Evolutionary conservation across 2,329 filamentous ascomycete species (phyloP), one percentile per base, ranked within the genome.

Genomic region (Chaetomium globosum): DNA sequence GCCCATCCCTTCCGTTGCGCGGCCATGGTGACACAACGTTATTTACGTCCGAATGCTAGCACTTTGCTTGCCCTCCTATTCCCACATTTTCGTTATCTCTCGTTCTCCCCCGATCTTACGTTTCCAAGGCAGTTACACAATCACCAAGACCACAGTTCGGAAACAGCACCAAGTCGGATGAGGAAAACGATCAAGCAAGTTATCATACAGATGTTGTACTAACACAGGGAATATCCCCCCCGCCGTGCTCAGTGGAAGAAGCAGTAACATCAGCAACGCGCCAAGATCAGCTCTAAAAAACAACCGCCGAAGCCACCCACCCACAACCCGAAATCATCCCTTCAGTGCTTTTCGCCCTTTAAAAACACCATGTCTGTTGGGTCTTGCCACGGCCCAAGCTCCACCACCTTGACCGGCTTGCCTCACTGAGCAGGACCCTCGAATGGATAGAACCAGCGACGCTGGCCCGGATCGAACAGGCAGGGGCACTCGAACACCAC

Each of bases 401-500:
- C 65, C 48, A 64, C 26, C 57, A 49, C 53, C 28, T 49, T 62
- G 33, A 62, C 59, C 12, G 33, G 59, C 43, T 53, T 36, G 7
- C 43, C 55, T n/a, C 48, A 26, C 39, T 48, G 51, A 46, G 16
- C 10, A 13, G 51, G 58, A 23, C 46, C 28, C 31, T 59, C 23
- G 36, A 55, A 46, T 30, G 69, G 71, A 49, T 68, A 63, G 59
- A 61, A 70, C 68, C 68, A 71, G 33, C 66, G 63, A 26, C 28
- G 26, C 28, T 56, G 48, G 13, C 26, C 1, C 1, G 70, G 68
- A 59, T 72, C 67, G 39, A 65, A 67, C 43, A 72, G 65, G 52
- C 58, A 73, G 28, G 66, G 63, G n/a, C 63, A 49, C 49, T 66
- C 61, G 49, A 64, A 51, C 46, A 69, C 68, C 56, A 74, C 72